Evolutionary conservation across 2,329 filamentous ascomycete genomes (phyloP), one percentile per base, ranked within the genome.

Genomic region (Davidsoniella eucalypti): DNA sequence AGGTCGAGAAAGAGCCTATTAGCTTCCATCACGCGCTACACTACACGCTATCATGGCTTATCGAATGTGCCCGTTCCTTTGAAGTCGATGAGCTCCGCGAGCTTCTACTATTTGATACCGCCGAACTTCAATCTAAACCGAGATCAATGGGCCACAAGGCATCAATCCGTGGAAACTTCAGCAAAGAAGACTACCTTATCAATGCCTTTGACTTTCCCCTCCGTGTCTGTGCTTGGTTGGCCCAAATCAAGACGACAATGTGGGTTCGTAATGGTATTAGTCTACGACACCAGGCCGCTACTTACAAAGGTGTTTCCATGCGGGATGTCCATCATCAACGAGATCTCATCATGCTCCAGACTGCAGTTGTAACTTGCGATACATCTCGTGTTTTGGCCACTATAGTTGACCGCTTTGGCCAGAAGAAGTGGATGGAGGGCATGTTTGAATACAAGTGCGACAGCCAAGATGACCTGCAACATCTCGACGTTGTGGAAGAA

Each of bases 211-310:
- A 98, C 63, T 94, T 86, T 58, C 90, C 93, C 0, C 70, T 98
- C 3, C 77, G 93, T 48, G 88, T 96, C 0, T 95, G 87, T 61
- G 87, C 87, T 17, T 98, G 92, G 92, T 71, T 98, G 29, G 85
- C 92, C 5, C 93, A 98, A 67, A 96, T 98, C 79, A 94, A 94
- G 63, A 87, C 90, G 16, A 86, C 87, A 47, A 94, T 96, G 80
- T 98, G 93, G 92, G 90, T 98, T 55, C 80, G 92, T 51, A 98
- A 98, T 61, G 92, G 92, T 2, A 87, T 98, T 60, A 96, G 90
- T 58, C 74, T 98, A 47, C 80, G 90, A 38, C 92, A 98, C 62
- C 92, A 98, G 64, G 92, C 93, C 62, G 84, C 84, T 48, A 92
- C 88, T 16, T 98, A 98, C 62, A 81, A 87, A 14, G 88, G 87